Evolutionary conservation across 352 stramenopile genomes (phyloP), one percentile per base, ranked within the genome.

Genomic region (Thalassiosira allenii): DNA sequence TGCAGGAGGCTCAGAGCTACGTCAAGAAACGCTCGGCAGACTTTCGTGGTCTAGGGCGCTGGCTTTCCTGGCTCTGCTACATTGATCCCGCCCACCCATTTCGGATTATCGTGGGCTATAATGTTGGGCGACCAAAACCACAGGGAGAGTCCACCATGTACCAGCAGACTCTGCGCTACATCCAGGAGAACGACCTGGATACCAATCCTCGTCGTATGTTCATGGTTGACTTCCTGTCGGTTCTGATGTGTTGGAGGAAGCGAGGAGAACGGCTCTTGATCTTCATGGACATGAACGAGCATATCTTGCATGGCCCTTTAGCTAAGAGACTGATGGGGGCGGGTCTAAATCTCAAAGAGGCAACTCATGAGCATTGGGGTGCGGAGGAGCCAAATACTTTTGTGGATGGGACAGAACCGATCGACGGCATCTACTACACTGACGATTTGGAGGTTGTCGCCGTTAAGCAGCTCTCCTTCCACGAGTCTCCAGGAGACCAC

Each of bases 401-500:
- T 25, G 17, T 40, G 6, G 34, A 30, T 53, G 73, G 73, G 6
- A 56, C 25, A 0, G 51, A 27, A 6, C 64, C 33, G 32, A 75
- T 76, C 29, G 73, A 81, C 23, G 44, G 64, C 25, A 32, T 75
- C 0, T 75, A 33, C 30, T 25, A 22, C 9, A 67, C 73, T 12
- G 14, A 27, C 0, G 30, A 62, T n/a, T 32, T 80, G 17, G 40
- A 64, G n/a, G 56, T 80, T 22, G 40, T 32, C 23, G 27, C 17
- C 0, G 34, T 77, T 25, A 69, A 57, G n/a, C 23, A 56, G 56
- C 57, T 77, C 8, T 43, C 44, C 14, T 75, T 64, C 52, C 23
- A 40, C 23, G 58, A 63, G 29, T 43, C 25, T 32, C 25, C 56
- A 37, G 71, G 71, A 3, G 73, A 81, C 34, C 73, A 81, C 47